A percentile compares a stretch with the other conserved stretches of the same genome.
Conservation (phyloP, 2,329 filamentous ascomycete species). For the Colletotrichum sp. region DNA sequence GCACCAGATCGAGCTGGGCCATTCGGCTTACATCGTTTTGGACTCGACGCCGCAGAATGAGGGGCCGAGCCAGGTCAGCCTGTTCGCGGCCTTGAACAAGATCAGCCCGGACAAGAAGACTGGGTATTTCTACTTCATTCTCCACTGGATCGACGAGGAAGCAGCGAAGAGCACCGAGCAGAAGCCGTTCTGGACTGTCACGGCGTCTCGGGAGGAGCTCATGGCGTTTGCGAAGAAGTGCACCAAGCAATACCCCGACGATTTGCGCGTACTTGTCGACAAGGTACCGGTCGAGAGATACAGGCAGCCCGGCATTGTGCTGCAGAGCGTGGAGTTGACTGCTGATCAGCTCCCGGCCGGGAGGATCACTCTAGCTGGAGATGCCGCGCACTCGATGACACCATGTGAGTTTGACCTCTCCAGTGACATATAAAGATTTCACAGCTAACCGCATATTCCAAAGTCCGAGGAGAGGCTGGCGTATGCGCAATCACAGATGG, state of each 20-base stretch:
- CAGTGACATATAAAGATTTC: neutral
- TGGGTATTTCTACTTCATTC: neutral
- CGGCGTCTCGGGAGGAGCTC: neutral
- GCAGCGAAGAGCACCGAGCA: neutral
- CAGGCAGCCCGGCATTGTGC: neutral
- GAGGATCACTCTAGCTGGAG: neutral
- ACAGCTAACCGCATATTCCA: neutral
- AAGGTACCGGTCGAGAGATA: neutral
- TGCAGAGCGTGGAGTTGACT: neutral
- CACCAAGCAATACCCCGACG: neutral
- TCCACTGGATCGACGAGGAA: neutral
- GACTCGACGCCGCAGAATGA: neutral
- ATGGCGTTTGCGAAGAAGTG: neutral
- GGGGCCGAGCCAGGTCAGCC: neutral
- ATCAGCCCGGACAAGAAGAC: neutral
- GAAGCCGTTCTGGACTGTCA: neutral
- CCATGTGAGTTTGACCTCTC: neutral
- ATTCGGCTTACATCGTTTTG: neutral
- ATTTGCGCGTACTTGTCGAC: neutral
- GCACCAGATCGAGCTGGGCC: neutral
- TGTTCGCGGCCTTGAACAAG: neutral
- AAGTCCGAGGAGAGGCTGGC: neutral
- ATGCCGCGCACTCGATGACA: neutral
- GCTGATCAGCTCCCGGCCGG: neutral
- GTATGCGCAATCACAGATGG: neutral